Percentiles rank a stretch among this genome's conserved stretches.
Conservation (phyloP, 345 rosid genomes). For the Gossypium longicalyx region DNA sequence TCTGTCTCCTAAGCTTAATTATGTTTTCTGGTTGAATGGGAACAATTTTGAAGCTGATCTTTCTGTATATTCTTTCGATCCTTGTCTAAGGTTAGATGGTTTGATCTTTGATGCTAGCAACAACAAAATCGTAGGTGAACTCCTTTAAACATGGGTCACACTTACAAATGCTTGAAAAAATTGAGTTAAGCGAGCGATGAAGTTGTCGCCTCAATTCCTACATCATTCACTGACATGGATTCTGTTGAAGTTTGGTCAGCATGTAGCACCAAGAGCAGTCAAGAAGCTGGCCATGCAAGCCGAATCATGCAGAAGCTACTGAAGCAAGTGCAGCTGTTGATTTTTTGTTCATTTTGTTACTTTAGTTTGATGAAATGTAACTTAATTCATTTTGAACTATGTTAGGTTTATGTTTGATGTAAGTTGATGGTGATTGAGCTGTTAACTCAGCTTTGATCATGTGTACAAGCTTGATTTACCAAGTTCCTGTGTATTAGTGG, state of each 20-base stretch:
- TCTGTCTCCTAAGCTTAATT: not conserved
- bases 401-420: too few relatives aligned
- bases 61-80: not conserved
- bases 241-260: not conserved
- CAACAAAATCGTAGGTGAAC: not conserved
- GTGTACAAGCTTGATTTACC: too few relatives aligned
- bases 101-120: conserved; percentile 3
- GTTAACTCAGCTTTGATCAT: too few relatives aligned
- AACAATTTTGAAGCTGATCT: conserved; percentile 3
- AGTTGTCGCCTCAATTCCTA: not conserved
- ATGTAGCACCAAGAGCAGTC: too few relatives aligned
- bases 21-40: conserved; percentile 5
- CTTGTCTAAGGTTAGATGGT: not conserved
- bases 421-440: too few relatives aligned
- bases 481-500: too few relatives aligned
- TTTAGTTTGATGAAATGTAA: too few relatives aligned
- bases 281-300: too few relatives aligned
- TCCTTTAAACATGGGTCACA: not conserved
- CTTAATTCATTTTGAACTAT: too few relatives aligned
- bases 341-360: too few relatives aligned
- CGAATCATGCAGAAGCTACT: too few relatives aligned
- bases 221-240: not conserved
- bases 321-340: too few relatives aligned
- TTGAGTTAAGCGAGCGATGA: not conserved
- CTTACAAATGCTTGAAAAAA: not conserved